These are phyloP conservation scores for Neofusicoccum sp. DNA, from an alignment of 2,329 filamentous ascomycete genomes.

Conservation along the genomic window DNA sequence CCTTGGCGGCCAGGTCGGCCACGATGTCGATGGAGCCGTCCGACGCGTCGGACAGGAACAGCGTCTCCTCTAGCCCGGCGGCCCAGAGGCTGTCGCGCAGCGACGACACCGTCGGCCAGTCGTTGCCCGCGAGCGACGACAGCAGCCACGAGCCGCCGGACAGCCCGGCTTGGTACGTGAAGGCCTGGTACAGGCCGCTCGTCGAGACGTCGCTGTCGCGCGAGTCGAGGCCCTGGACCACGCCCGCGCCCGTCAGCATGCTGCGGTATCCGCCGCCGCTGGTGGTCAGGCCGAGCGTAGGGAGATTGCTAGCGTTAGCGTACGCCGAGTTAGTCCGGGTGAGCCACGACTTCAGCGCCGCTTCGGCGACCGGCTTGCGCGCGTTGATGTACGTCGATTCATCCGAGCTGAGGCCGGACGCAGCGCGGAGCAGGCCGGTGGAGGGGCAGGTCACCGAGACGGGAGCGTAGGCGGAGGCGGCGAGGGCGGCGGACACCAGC, in stretches of 20 bases:
- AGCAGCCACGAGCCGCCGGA: slow-evolving; percentile 54
- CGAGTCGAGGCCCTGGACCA: slow-evolving; percentile 48
- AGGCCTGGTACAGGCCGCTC: slow-evolving; percentile 48
- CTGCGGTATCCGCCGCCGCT: slow-evolving; percentile 47
- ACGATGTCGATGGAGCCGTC: slow-evolving; percentile 36
- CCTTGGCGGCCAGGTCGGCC: slow-evolving; percentile 40
- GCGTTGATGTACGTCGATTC: slow-evolving; percentile 44
- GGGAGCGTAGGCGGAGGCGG: slow-evolving; percentile 38
- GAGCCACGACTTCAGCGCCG: slow-evolving; percentile 44
- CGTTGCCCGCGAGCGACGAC: slow-evolving; percentile 49
- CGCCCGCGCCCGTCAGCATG: slow-evolving; percentile 43
- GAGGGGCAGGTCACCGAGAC: slow-evolving; percentile 42
- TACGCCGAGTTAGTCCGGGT: slow-evolving; percentile 26
- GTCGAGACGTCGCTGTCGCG: slow-evolving; percentile 43
- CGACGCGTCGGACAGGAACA: slow-evolving; percentile 40
- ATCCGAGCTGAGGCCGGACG: slow-evolving; percentile 38
- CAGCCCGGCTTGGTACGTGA: slow-evolving; percentile 51
- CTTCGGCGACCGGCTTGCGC: slow-evolving; percentile 44
- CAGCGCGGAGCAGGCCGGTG: slow-evolving; percentile 41
- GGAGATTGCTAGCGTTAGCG: slow-evolving; percentile 43
- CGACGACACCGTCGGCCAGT: slow-evolving; percentile 48
- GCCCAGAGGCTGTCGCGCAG: slow-evolving; percentile 46
- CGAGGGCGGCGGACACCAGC: slow-evolving; percentile 13
- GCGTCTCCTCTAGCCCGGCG: slow-evolving; percentile 40
- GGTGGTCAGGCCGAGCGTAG: slow-evolving; percentile 41